Evolutionary conservation across 768 basidiomycete species (phyloP), one percentile per base, ranked within the genome.

Genomic region (Naematelia encephala): DNA sequence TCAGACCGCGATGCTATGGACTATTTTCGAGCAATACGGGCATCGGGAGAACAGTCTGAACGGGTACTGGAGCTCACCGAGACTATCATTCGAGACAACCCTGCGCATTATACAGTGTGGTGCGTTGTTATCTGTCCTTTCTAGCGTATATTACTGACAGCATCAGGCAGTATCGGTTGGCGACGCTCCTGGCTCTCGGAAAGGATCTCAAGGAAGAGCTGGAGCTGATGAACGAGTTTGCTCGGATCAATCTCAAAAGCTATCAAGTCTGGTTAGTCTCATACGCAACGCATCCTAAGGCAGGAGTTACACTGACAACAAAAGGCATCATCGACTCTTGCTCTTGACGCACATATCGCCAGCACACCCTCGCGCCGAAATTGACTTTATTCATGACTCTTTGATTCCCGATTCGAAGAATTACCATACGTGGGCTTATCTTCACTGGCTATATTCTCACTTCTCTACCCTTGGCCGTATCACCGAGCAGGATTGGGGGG

Each of bases 381-480:
- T 98, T 55, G 81, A 74, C 30, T 97, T 96, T 77, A 86, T 91
- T 73, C 82, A 85, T 51, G 77, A 79, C 56, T 85, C 86, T 1
- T 83, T 99, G 27, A 79, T 83, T 5, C 82, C 78, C 21, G 96
- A 99, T 73, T 78, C 84, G 46, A 99, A 99, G 83, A 99, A 99
- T 80, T 99, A 99, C 76, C 94, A 98, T 77, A 98, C 96, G 0
- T 99, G 96, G 96, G 89, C 90, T 5, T 94, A 97, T 77, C 84
- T 94, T 5, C 93, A 99, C 76, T 97, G 92, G 91, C 76, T 92
- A 12, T 84, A 96, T 44, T 86, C 89, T 8, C 85, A 87, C 72
- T 93, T 93, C 80, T 72, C 61, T 3, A 59, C 67, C 4, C 69
- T 73, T 1, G 56, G 61, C 30, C 60, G 70, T 5, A 66, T 72